phyloP scores from a whole-genome alignment of 257 asterid species.

The Solanum pennellii region DNA sequence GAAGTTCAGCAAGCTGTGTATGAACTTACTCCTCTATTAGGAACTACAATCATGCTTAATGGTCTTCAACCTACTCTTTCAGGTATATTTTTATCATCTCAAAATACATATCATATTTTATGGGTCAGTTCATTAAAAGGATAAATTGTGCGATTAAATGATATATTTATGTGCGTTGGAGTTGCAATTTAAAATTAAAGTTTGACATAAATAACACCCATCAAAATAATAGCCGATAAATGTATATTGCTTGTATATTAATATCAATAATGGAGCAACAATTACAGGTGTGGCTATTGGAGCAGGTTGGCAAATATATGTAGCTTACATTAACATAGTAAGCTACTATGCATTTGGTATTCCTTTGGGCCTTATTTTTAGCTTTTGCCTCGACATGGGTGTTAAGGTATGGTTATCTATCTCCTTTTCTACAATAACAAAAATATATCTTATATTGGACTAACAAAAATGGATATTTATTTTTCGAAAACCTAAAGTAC shows the following conservation, averaged over 20 bases:
- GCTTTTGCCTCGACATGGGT: no score
- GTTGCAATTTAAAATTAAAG: no score
- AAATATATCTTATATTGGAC: no score
- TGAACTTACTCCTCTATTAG: slow-evolving; percentile 1
- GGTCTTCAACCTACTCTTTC: background rate
- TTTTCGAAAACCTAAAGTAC: no score
- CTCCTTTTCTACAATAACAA: background rate
- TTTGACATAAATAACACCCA: background rate
- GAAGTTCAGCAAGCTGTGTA: background rate
- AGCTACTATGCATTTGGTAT: slow-evolving; percentile 1
- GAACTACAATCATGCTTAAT: background rate
- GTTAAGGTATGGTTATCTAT: background rate
- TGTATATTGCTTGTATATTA: no score
- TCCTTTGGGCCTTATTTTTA: no score
- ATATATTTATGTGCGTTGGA: no score
- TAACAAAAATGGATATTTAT: no score
- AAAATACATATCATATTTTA: background rate
- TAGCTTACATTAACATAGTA: background rate
- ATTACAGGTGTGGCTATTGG: background rate
- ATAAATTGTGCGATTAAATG: no score
- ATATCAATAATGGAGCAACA: background rate
- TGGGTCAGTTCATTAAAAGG: no score
- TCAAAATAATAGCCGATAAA: background rate
- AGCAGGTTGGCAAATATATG: slow-evolving; percentile 7
- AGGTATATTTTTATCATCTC: background rate